Base-by-base conservation (phyloP, 306 rosid species). In the Benincasa hispida region DNA sequence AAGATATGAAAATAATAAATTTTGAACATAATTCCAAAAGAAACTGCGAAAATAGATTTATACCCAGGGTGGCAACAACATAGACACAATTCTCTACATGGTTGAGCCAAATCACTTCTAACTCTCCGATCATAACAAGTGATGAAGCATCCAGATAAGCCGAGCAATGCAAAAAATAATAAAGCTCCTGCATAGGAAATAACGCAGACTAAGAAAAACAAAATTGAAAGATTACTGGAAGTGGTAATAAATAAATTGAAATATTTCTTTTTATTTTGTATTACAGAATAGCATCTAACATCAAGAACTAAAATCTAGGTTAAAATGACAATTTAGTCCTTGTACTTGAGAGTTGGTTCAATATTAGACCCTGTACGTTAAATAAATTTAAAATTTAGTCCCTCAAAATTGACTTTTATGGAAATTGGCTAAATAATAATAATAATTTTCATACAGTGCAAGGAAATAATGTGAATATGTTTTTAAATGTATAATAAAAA, bases 1-100 rank as follows among this genome's bases (percentile, higher is more conserved):
- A 35, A n/a, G 32, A 65, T 19, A 10, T 19, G 50, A n/a, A 35
- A 35, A 68, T 56, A 76, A 77, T 65, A 60, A 19, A 73, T 41
- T 77, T 51, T 59, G 17, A 55, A 28, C 34, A 84, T 62, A 24
- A 70, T 53, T 69, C 35, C 35, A 79, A 74, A 73, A 61, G 47
- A 69, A 47, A 48, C 76, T 25, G 48, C n/a, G 15, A 47, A 47
- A 5, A 15, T 21, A 7, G 24, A 24, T 32, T 72, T 42, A 79
- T 91, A 94, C 99, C 99, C 97, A 70, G 99, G 99, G 74, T 92
- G 99, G 68, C 99, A 94, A 87, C 99, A 94, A 85, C 99, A 94
- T 70, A 94, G 93, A 80, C 97, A 94, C 79, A 94, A 88, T 83
- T 94, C 99, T 82, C 99, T 86, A 79, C 99, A 94, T 82, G 99